These are phyloP conservation scores for Trichophyton benhamiae DNA, from an alignment of 2,329 filamentous ascomycete genomes.

Conservation along the genomic window DNA sequence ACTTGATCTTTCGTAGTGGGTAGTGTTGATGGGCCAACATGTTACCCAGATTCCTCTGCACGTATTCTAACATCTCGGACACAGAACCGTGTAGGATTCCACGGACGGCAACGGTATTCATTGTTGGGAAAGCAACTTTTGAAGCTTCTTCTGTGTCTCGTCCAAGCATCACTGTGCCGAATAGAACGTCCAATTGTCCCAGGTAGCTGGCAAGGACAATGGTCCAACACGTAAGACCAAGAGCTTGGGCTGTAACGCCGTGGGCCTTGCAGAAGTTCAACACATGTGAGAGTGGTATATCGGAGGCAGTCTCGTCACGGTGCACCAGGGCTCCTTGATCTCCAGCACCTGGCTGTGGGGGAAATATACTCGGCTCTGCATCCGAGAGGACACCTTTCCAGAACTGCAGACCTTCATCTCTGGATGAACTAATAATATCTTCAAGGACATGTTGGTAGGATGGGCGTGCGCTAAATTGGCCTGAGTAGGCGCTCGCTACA, in stretches of 20 bases:
- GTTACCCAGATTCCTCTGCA: conserved; percentile 56
- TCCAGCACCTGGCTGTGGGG: conserved; percentile 17
- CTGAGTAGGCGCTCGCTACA: conserved; percentile 52
- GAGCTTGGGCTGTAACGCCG: conserved; percentile 60
- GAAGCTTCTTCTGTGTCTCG: conserved; percentile 61
- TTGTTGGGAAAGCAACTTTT: conserved; percentile 67
- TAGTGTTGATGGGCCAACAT: conserved; percentile 64
- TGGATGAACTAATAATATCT: conserved; percentile 39
- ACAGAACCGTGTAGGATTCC: conserved; percentile 58
- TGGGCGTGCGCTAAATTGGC: conserved; percentile 31
- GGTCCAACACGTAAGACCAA: conserved; percentile 68
- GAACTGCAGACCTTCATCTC: conserved; percentile 42
- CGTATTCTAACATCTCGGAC: conserved; percentile 53
- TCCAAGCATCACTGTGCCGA: conserved; percentile 73
- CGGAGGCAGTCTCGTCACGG: conserved; percentile 18
- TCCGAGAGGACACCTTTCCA: conserved; percentile 59
- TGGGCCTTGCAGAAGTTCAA: conserved; percentile 51
- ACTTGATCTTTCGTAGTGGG: conserved; percentile 58
- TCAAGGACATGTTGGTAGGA: conserved; percentile 45
- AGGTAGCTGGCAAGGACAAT: conserved; percentile 53
- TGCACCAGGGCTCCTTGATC: conserved; percentile 14
- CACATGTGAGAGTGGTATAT: conserved; percentile 32
- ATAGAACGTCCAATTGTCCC: conserved; percentile 59
- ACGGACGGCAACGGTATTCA: conserved; percentile 77
- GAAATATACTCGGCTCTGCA: conserved; percentile 32